These are phyloP conservation scores for Sclerotiophoma versabilis DNA, from an alignment of 2,329 filamentous ascomycete genomes.

Conservation along the genomic window DNA sequence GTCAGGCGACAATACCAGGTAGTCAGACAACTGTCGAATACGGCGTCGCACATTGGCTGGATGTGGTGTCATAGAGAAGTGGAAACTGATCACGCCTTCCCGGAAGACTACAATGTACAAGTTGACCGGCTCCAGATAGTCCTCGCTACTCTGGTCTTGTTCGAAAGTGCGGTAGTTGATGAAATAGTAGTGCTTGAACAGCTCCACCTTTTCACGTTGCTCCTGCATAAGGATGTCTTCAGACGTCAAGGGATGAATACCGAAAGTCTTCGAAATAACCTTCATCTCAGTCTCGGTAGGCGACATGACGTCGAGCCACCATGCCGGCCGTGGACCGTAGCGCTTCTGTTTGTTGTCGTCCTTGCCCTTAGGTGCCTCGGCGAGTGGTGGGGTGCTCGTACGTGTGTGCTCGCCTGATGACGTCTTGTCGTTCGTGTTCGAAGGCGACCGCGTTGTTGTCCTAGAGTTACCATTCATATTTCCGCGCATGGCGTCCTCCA, in stretches of 20 bases:
- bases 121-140: conserved; percentile 94
- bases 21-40: conserved; percentile 92
- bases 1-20: conserved; percentile 88
- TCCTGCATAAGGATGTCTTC: conserved; percentile 99
- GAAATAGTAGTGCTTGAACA: conserved; percentile 98
- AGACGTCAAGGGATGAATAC: conserved; percentile 91
- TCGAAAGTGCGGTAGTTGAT: conserved; percentile 98
- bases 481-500: conserved; percentile 49
- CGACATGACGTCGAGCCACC: conserved; percentile 92
- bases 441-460: conserved; percentile 33
- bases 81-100: conserved; percentile 93
- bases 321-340: conserved; percentile 83
- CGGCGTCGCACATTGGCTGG: conserved; percentile 93
- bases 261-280: conserved; percentile 87
- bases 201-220: conserved; percentile 94
- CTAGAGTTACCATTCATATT: conserved; percentile 39
- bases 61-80: conserved; percentile 95
- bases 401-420: conserved; percentile 54
- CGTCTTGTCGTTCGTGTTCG: conserved; percentile 42
- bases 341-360: conserved; percentile 44
- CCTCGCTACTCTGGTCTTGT: conserved; percentile 86
- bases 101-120: conserved; percentile 98
- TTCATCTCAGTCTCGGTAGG: conserved; percentile 97
- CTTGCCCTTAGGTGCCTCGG: conserved; percentile 25
- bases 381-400: conserved; percentile 59